phyloP scores from a whole-genome alignment of 2,329 filamentous ascomycete species.

The Penicillium sp. region DNA sequence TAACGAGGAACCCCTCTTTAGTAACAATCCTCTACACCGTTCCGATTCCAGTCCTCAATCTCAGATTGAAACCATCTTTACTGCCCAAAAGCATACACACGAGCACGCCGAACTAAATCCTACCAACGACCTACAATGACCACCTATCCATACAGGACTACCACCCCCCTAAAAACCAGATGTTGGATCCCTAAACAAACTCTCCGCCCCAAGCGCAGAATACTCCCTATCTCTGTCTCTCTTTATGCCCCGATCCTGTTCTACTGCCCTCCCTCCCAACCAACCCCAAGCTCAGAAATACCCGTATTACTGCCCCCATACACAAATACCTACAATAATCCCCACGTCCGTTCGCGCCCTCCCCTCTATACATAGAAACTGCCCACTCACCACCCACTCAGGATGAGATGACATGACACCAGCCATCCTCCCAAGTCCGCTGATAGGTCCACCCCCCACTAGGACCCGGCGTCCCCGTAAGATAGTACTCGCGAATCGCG shows the following conservation, averaged over 20 bases:
- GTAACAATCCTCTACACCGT: background rate
- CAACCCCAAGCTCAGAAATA: background rate
- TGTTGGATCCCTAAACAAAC: background rate
- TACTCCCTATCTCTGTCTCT: slow-evolving; percentile 2
- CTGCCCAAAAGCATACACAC: background rate
- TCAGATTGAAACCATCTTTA: background rate
- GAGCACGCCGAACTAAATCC: background rate
- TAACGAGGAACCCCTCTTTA: background rate
- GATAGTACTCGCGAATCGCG: background rate
- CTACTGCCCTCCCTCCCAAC: background rate
- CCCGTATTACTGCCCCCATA: background rate
- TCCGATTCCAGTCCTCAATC: background rate
- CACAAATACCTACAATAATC: background rate
- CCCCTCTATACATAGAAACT: slow-evolving; percentile 21
- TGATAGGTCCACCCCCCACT: slow-evolving; percentile 24
- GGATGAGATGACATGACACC: no score
- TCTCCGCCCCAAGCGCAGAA: slow-evolving; percentile 1
- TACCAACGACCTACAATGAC: no score
- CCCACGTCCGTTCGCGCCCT: slow-evolving; percentile 18
- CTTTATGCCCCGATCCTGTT: slow-evolving; percentile 9
- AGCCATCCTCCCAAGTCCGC: background rate
- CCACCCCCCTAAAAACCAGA: background rate
- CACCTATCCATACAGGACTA: background rate
- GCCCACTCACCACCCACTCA: background rate
- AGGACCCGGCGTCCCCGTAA: slow-evolving; percentile 18